These are phyloP conservation scores for Botrytis porri DNA, from an alignment of 2,329 filamentous ascomycete species.

Conservation along the genomic window DNA sequence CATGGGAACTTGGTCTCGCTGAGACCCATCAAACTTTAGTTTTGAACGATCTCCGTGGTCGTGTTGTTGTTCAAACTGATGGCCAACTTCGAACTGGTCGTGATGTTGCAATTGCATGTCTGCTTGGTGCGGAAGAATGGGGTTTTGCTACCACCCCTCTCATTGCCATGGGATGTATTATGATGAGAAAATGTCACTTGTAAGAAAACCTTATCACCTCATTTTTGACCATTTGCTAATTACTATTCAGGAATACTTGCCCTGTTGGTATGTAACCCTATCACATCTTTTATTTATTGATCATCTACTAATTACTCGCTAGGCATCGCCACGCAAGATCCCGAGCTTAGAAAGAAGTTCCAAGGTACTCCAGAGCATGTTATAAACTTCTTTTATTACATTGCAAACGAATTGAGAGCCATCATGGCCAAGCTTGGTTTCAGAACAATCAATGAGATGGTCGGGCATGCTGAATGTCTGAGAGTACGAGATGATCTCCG, in stretches of 20 bases:
- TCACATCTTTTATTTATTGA: too few relatives aligned
- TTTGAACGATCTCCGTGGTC: constrained; percentile 89
- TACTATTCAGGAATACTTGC: constrained; percentile 59
- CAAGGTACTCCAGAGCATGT: constrained; percentile 90
- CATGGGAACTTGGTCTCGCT: constrained; percentile 93
- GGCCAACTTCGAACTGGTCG: constrained; percentile 89
- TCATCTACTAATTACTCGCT: constrained; percentile 21
- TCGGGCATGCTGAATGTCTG: constrained; percentile 83
- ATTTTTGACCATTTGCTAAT: neutral
- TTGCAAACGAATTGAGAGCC: constrained; percentile 90
- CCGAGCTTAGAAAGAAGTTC: constrained; percentile 92
- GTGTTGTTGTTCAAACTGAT: constrained; percentile 94
- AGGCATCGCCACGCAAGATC: constrained; percentile 85
- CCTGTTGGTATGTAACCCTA: constrained; percentile 66
- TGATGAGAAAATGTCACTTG: constrained; percentile 72
- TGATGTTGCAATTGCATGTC: constrained; percentile 89
- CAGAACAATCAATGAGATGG: constrained; percentile 96
- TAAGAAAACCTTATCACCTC: constrained; percentile 40
- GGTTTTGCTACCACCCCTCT: constrained; percentile 92
- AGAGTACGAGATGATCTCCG: constrained; percentile 85
- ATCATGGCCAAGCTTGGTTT: constrained; percentile 97
- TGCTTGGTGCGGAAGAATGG: constrained; percentile 97
- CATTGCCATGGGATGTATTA: constrained; percentile 95
- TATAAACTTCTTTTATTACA: constrained; percentile 94
- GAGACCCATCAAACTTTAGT: constrained; percentile 97